Percentiles rank a stretch among this genome's conserved stretches.
Evolutionary conservation across 805 yeast species (phyloP).

Genomic region (Candida vartiovaarae): DNA sequence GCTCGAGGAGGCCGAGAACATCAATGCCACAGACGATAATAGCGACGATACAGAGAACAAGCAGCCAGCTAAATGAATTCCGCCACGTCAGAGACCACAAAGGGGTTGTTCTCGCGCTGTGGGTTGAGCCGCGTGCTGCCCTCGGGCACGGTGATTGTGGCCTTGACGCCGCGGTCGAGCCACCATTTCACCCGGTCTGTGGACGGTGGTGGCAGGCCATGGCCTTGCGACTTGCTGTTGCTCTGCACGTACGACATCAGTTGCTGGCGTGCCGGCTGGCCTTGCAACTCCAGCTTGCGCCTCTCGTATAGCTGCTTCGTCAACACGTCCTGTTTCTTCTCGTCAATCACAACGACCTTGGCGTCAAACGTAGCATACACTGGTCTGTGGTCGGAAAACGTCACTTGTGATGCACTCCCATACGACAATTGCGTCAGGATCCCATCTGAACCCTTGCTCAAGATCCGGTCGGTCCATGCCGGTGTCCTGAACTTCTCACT

Average conservation of each 20-base stretch:
- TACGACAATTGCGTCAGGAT: constrained; percentile 53
- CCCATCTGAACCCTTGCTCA: constrained; percentile 49
- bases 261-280: constrained; percentile 1
- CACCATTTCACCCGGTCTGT: constrained; percentile 86
- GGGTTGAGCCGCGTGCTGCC: constrained; percentile 56
- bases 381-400: constrained; percentile 87
- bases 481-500: constrained; percentile 91
- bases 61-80: constrained; percentile 7
- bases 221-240: constrained; percentile 15
- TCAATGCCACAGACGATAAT: background rate
- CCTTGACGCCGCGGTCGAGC: constrained; percentile 70
- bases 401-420: constrained; percentile 46
- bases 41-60: background rate
- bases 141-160: constrained; percentile 36
- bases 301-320: constrained; percentile 50
- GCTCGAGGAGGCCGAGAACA: constrained; percentile 38
- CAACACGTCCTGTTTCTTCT: constrained; percentile 39
- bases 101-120: constrained; percentile 64
- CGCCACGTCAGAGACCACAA: constrained; percentile 37
- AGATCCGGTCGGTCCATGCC: constrained; percentile 94
- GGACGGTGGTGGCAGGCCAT: constrained; percentile 80
- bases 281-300: constrained; percentile 21
- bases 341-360: constrained; percentile 58
- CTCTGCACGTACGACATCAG: constrained; percentile 4
- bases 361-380: constrained; percentile 70